Base-by-base conservation (phyloP, 78 protist genomes). In the Goniomonas avonlea region DNA sequence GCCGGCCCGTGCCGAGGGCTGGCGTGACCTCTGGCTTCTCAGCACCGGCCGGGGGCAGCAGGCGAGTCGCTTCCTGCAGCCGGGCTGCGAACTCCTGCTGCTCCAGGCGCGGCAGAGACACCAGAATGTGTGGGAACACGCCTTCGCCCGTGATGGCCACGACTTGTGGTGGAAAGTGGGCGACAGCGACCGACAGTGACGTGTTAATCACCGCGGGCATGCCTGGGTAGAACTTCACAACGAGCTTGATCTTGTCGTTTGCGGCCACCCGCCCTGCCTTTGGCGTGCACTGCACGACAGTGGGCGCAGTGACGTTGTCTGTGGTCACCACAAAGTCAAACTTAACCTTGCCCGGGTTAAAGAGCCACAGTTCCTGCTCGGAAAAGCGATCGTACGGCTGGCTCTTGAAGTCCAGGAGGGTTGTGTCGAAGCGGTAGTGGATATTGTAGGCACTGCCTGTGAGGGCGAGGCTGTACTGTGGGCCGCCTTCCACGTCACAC, bases 401-500 rank as follows among this genome's bases (percentile, higher is more conserved):
- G 25, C 20, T 0, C 13, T 88, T 88, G 27, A 82, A 82, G 55
- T 85, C 89, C 32, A 89, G 34, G 15, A 0, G 0, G 18, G 20
- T 48, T 43, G 2, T 0, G 48, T 82, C 87, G 35, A 89, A 66
- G 40, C 7, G 23, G 83, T 63, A 89, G 41, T 38, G 55, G 38
- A 89, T 53, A 18, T 58, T 3, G 35, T 81, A 25, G 3, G 89
- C 69, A 48, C 69, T 81, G 43, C 87, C 93, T 39, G 0, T 2
- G 59, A 90, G 83, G 69, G n/a, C 23, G 35, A 90, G 20, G 34
- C 34, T 53, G 60, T 86, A 86, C 47, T 37, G 56, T 7, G 93
- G 91, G 27, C 93, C 93, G 38, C 89, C 93, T 34, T 32, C 71
- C 5, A 90, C 87, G 27, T 32, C 74, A 61, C 90, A 84, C 29